phyloP scores from a whole-genome alignment of 768 basidiomycete species.

The Pleurotus cornucopiae region DNA sequence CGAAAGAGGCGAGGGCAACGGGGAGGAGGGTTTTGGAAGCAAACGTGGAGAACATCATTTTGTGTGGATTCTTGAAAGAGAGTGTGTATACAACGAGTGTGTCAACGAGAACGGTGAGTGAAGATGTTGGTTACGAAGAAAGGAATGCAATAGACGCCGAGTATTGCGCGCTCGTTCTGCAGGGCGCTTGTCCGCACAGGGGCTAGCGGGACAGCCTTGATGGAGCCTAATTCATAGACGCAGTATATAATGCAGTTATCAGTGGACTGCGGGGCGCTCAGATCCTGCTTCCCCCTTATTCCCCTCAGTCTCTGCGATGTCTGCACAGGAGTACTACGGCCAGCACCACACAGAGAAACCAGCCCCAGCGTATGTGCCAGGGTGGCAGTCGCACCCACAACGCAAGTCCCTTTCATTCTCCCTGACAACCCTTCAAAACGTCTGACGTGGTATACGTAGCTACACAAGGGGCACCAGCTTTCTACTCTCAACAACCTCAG shows the following conservation, averaged over 20 bases:
- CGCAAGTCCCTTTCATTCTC: neutral
- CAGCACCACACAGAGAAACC: conserved; percentile 3
- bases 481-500: conserved; percentile 8
- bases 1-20: neutral
- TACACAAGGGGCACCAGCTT: neutral
- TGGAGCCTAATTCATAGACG: too few species aligned
- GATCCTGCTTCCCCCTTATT: neutral
- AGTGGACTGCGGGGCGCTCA: neutral
- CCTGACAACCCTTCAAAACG: neutral
- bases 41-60: too few species aligned
- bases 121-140: too few species aligned
- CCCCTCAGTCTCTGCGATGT: neutral
- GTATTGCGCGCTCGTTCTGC: too few species aligned
- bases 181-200: too few species aligned
- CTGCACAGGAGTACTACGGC: neutral
- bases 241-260: too few species aligned
- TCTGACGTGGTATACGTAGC: neutral
- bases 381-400: conserved; percentile 3
- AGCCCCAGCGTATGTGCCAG: conserved; percentile 1
- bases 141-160: too few species aligned
- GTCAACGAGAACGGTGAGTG: too few species aligned
- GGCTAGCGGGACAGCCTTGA: too few species aligned
- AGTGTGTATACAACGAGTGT: too few species aligned
- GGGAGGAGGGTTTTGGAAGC: neutral
- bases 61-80: too few species aligned